A percentile compares a stretch with the other conserved stretches of the same genome.
Conservation (phyloP, 2,329 filamentous ascomycete species). For the Beauveria pseudobassiana region DNA sequence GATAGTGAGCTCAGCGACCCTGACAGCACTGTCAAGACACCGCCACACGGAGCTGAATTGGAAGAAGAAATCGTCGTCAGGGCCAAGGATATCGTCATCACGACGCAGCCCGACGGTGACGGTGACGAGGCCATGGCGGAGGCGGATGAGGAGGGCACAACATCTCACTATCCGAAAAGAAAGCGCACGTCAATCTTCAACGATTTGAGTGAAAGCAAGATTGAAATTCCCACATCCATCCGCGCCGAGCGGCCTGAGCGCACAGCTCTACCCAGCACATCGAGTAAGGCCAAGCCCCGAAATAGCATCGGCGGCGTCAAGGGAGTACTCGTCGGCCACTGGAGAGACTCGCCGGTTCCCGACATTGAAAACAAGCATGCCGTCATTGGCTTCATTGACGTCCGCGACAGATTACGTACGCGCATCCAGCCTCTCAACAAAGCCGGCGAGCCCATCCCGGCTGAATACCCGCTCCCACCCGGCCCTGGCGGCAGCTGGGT, state of each 20-base stretch:
- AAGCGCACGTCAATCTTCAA: constrained; percentile 46
- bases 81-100: not conserved
- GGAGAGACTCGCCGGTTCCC: constrained; percentile 50
- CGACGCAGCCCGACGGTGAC: constrained; percentile 12
- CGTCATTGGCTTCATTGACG: constrained; percentile 56
- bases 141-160: constrained; percentile 28
- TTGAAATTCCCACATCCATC: constrained; percentile 27
- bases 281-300: constrained; percentile 22
- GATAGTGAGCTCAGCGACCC: constrained; percentile 38
- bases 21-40: constrained; percentile 26
- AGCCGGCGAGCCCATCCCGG: constrained; percentile 37
- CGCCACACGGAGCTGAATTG: constrained; percentile 33
- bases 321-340: constrained; percentile 48
- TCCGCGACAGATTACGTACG: constrained; percentile 52
- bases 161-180: constrained; percentile 44
- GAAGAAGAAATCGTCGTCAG: constrained; percentile 31
- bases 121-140: constrained; percentile 40
- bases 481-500: constrained; percentile 58
- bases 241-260: constrained; percentile 22
- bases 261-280: constrained; percentile 17
- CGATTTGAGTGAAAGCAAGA: constrained; percentile 41
- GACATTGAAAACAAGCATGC: constrained; percentile 45
- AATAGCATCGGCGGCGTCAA: constrained; percentile 30
- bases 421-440: constrained; percentile 46
- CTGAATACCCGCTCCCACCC: constrained; percentile 42